Evolutionary conservation across 164 flowering plant species (phyloP).

Genomic region (Cinnamomum chago): DNA sequence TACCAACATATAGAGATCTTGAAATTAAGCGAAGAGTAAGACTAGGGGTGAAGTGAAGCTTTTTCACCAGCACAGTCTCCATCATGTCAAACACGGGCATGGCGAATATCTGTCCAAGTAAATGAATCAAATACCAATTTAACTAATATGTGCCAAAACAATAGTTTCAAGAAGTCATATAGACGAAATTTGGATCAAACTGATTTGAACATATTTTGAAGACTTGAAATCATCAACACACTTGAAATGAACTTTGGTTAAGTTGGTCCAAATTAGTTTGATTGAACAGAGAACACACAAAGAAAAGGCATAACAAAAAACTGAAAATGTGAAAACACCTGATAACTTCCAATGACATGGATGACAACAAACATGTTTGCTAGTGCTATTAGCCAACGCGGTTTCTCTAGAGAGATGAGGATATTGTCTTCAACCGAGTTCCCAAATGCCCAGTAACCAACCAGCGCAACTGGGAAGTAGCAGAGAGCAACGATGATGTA

Average conservation of each 20-base stretch:
- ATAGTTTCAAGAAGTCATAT: too few species aligned
- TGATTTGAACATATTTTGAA: neutral
- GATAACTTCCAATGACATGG: conserved; percentile 60
- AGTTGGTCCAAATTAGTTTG: neutral
- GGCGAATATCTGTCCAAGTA: conserved; percentile 36
- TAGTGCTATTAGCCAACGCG: conserved; percentile 49
- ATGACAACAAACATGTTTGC: conserved; percentile 64
- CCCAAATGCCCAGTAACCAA: conserved; percentile 53
- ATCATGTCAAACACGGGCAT: conserved; percentile 70
- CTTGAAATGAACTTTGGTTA: too few species aligned
- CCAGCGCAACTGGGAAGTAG: conserved; percentile 50
- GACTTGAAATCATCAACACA: too few species aligned
- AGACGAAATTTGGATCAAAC: too few species aligned
- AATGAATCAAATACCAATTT: neutral
- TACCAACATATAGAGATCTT: conserved; percentile 54
- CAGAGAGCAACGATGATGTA: conserved; percentile 43
- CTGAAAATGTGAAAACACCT: conserved; percentile 26
- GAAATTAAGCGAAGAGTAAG: conserved; percentile 39
- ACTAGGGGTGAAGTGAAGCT: conserved; percentile 37
- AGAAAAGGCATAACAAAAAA: neutral
- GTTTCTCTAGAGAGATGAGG: conserved; percentile 43
- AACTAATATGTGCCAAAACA: too few species aligned
- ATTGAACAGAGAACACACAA: neutral
- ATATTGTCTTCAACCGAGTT: conserved; percentile 50
- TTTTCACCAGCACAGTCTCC: conserved; percentile 45